Conservation (phyloP, 768 basidiomycete species). For the Pleurotus eryngii region DNA sequence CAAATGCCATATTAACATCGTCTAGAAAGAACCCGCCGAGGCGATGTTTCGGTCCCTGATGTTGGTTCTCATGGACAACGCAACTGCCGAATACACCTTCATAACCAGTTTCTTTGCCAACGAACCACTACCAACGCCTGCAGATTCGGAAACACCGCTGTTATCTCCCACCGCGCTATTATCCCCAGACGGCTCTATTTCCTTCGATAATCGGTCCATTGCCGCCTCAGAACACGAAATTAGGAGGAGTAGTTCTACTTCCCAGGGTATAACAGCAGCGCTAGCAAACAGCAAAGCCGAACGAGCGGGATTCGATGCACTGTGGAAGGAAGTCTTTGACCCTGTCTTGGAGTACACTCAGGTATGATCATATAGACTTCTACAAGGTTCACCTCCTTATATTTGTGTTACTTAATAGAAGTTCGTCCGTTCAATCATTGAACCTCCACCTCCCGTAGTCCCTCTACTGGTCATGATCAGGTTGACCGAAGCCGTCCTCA, state of each 20-base stretch:
- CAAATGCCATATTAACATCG: constrained; percentile 10
- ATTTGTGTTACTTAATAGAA: constrained; percentile 36
- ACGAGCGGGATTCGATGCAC: constrained; percentile 50
- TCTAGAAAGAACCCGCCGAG: constrained; percentile 79
- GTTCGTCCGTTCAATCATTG: constrained; percentile 66
- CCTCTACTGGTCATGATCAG: constrained; percentile 90
- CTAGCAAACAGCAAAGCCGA: constrained; percentile 49
- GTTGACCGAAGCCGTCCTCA: constrained; percentile 76
- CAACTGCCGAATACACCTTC: constrained; percentile 89
- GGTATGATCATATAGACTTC: constrained; percentile 34
- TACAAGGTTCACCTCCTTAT: background rate
- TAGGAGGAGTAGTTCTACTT: constrained; percentile 8
- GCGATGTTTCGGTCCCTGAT: constrained; percentile 81
- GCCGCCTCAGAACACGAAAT: constrained; percentile 49
- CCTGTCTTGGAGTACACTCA: constrained; percentile 85
- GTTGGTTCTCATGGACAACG: constrained; percentile 93
- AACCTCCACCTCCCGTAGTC: constrained; percentile 70
- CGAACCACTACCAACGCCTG: constrained; percentile 23
- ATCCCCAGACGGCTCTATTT: constrained; percentile 41
- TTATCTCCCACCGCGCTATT: constrained; percentile 36
- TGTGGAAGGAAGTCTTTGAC: constrained; percentile 94
- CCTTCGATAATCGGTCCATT: constrained; percentile 39
- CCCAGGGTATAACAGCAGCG: constrained; percentile 30
- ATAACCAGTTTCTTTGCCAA: constrained; percentile 75
- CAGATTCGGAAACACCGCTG: constrained; percentile 30